These are phyloP conservation scores for Hebeloma cylindrosporum DNA, from an alignment of 768 basidiomycete genomes.

Conservation along the genomic window DNA sequence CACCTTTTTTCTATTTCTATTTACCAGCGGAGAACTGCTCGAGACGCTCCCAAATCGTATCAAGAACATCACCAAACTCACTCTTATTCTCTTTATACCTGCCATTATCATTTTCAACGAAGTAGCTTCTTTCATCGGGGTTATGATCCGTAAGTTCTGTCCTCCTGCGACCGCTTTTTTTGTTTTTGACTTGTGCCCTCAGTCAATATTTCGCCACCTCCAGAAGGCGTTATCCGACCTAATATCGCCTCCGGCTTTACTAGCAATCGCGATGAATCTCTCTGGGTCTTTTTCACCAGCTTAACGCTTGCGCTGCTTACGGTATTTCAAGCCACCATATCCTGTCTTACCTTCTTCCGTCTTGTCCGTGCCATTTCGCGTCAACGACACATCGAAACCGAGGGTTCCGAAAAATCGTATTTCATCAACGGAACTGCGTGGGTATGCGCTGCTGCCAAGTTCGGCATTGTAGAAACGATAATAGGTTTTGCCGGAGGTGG, in stretches of 20 bases:
- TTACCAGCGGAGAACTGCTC: conserved; percentile 52
- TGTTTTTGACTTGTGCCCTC: not conserved
- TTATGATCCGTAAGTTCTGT: conserved; percentile 49
- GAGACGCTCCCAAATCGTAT: conserved; percentile 51
- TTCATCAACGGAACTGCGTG: conserved; percentile 63
- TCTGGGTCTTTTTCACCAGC: conserved; percentile 60
- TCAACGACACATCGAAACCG: conserved; percentile 51
- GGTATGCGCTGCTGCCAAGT: conserved; percentile 58
- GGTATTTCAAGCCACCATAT: conserved; percentile 56
- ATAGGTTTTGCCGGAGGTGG: conserved; percentile 58
- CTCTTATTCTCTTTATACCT: conserved; percentile 56
- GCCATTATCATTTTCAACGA: conserved; percentile 54
- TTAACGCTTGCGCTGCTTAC: conserved; percentile 60
- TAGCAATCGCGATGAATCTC: conserved; percentile 30
- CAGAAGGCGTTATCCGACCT: conserved; percentile 15
- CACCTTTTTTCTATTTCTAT: conserved; percentile 59
- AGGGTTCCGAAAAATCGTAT: conserved; percentile 44
- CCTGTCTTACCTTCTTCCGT: conserved; percentile 59
- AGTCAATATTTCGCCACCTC: conserved; percentile 8
- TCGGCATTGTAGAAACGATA: conserved; percentile 65
- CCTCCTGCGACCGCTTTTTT: not conserved
- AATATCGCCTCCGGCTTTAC: conserved; percentile 47
- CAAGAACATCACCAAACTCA: conserved; percentile 41
- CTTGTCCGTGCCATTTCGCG: conserved; percentile 49
- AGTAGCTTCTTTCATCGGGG: conserved; percentile 63